Evolutionary conservation across 2,329 filamentous ascomycete species (phyloP).

Genomic region (Fusarium verrucosum): DNA sequence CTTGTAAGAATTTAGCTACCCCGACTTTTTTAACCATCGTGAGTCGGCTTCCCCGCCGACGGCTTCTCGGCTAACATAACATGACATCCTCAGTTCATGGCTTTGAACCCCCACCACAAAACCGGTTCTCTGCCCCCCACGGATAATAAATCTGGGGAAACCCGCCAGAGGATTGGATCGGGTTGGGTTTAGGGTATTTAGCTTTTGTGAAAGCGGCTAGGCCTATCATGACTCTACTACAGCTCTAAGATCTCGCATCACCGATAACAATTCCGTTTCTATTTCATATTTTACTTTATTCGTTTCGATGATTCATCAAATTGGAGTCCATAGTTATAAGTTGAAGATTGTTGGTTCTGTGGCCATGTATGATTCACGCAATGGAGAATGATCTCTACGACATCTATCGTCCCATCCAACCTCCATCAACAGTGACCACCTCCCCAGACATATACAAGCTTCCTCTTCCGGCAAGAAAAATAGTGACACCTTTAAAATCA

Average conservation of each 20-base stretch:
- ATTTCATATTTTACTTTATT: neutral
- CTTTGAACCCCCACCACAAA: conserved; percentile 10
- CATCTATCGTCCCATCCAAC: conserved; percentile 55
- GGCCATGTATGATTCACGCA: too few species aligned
- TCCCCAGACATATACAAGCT: conserved; percentile 85
- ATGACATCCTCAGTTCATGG: neutral
- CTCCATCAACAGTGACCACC: conserved; percentile 83
- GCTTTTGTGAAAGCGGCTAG: too few species aligned
- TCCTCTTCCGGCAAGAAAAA: conserved; percentile 78
- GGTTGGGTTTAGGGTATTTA: too few species aligned
- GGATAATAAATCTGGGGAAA: conserved; percentile 12
- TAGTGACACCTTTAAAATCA: conserved; percentile 84
- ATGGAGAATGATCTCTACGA: too few species aligned
- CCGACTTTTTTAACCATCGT: neutral
- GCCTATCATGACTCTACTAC: neutral
- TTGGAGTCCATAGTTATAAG: too few species aligned
- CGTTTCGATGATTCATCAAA: too few species aligned
- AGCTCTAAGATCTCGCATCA: neutral
- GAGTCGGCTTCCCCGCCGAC: conserved; percentile 1
- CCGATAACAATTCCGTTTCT: neutral
- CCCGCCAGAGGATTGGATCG: neutral
- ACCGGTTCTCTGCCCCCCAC: neutral
- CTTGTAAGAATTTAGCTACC: neutral
- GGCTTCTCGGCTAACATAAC: neutral
- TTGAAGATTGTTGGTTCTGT: too few species aligned